Base-by-base conservation (phyloP, 352 stramenopile species). In the Phytophthora tentaculata region DNA sequence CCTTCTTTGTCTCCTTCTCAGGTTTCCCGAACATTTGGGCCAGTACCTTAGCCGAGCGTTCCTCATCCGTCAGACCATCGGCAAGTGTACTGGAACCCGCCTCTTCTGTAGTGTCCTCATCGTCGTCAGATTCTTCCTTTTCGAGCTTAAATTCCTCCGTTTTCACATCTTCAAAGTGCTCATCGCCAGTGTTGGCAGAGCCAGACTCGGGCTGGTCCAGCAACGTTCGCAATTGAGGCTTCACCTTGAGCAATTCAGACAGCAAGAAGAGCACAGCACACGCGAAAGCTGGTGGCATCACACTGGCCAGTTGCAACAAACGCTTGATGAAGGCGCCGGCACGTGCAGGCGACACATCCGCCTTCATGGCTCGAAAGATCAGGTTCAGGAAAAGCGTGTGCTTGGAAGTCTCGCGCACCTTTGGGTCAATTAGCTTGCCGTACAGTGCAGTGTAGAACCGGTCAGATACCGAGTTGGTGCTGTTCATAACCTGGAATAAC, bases 371-470 rank as follows among this genome's bases (percentile, higher is more conserved):
- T 52, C 97, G 97, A 84, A 98, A 99, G 35, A 99, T 68, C n/a
- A 99, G 69, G 79, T 99, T 99, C 22, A 99, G 87, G 57, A 99
- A 99, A 55, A 99, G 83, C 16, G 96, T 99, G 68, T 98, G 83
- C 74, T 99, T 97, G 61, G 86, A 96, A 26, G 95, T 98, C 63
- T 96, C 88, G 29, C 82, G 79, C 57, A 99, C 76, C 41, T 97
- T 93, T 9, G 87, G 72, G 48, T 97, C 84, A n/a, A 88, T 74
- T 13, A 99, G 75, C 70, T 98, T 98, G 43, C 84, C 87, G 81
- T 99, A 99, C 8, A 99, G 81, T 6, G 97, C 95, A 37, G 90
- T 86, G 84, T 99, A 99, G 65, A 99, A 99, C 9, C 98, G 85
- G 73, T 98, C 94, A 49, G 91, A 96, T 51, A 98, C 82, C 39